Conservation (phyloP, 179 eudicot species). For the Dionaea muscipula region DNA sequence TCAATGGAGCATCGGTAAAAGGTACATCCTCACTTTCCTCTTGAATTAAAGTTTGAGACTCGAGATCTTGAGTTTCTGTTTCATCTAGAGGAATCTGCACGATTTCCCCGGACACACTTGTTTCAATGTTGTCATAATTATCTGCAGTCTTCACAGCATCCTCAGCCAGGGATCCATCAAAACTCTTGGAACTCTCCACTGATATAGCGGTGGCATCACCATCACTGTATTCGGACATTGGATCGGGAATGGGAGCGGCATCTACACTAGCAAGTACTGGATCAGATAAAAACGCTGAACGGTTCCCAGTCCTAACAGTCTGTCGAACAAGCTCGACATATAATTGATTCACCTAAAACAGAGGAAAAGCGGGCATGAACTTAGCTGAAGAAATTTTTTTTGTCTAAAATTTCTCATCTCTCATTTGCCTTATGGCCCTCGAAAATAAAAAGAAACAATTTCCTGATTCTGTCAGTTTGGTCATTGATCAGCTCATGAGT, state of each 20-base stretch:
- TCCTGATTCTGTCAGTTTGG: no score
- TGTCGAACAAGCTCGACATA: conserved; percentile 42
- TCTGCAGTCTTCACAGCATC: conserved; percentile 14
- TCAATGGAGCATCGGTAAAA: conserved; percentile 66
- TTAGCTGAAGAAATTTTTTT: neutral
- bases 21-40: conserved; percentile 23
- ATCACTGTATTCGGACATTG: conserved; percentile 18
- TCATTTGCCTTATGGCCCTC: no score
- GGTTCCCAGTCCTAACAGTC: conserved; percentile 11
- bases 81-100: conserved; percentile 66
- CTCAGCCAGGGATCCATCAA: conserved; percentile 16
- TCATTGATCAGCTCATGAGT: neutral
- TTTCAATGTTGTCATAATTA: conserved; percentile 20
- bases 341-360: conserved; percentile 46
- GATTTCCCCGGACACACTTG: conserved; percentile 43
- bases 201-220: conserved; percentile 17
- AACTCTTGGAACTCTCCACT: conserved; percentile 15
- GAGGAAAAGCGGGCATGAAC: neutral
- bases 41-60: conserved; percentile 6
- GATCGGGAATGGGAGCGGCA: conserved; percentile 16
- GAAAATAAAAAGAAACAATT: no score
- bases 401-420: no score
- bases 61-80: conserved; percentile 27
- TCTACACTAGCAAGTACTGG: conserved; percentile 4
- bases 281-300: conserved; percentile 16